phyloP scores from a whole-genome alignment of 768 basidiomycete species.

The Pholiota molesta region DNA sequence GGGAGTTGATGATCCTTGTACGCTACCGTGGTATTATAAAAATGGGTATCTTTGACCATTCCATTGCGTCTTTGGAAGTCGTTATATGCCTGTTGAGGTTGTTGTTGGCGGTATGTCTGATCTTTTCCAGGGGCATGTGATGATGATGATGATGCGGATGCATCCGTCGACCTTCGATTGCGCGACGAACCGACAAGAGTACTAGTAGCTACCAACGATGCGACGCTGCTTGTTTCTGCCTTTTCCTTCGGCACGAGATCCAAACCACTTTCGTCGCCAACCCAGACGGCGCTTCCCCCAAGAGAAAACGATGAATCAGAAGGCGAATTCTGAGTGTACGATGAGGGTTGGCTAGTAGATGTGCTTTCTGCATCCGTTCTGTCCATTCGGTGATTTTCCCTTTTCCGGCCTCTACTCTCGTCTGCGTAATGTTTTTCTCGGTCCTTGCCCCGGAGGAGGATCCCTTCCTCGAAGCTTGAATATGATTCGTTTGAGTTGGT shows the following conservation, averaged over 20 bases:
- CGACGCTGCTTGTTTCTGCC: slow-evolving; percentile 42
- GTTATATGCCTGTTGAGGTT: slow-evolving; percentile 42
- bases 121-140: slow-evolving; percentile 54
- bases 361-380: slow-evolving; percentile 41
- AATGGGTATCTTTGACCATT: slow-evolving; percentile 87
- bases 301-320: slow-evolving; percentile 77
- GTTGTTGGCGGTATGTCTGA: slow-evolving; percentile 36
- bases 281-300: slow-evolving; percentile 87
- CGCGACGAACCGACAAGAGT: slow-evolving; percentile 45
- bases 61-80: slow-evolving; percentile 53
- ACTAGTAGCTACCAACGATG: slow-evolving; percentile 40
- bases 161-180: slow-evolving; percentile 70
- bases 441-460: slow-evolving; percentile 48
- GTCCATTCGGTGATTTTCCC: slow-evolving; percentile 28
- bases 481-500: slow-evolving; percentile 64
- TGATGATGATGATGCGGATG: slow-evolving; percentile 74
- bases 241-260: slow-evolving; percentile 51
- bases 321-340: slow-evolving; percentile 52
- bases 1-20: slow-evolving; percentile 87
- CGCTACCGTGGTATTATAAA: slow-evolving; percentile 82
- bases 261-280: slow-evolving; percentile 70
- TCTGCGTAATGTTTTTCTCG: slow-evolving; percentile 29
- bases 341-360: slow-evolving; percentile 28
- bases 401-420: slow-evolving; percentile 38
- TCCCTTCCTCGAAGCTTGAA: slow-evolving; percentile 71